phyloP scores from a whole-genome alignment of 176 grass and related monocot genomes.

The Alopecurus myosuroides region DNA sequence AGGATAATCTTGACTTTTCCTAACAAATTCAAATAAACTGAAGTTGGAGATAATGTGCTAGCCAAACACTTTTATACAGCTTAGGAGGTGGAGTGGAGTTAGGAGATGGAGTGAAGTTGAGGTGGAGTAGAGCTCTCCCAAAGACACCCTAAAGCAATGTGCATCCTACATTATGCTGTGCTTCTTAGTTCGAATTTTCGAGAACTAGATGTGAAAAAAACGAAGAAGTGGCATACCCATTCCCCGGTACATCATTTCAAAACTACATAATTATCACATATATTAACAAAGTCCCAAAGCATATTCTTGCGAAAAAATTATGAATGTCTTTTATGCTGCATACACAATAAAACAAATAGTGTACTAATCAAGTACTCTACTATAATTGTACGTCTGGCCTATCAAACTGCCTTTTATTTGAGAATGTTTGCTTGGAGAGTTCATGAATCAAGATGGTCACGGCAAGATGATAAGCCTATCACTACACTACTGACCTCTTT shows the following conservation, averaged over 20 bases:
- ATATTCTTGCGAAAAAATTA: background rate
- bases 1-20: no score
- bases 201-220: background rate
- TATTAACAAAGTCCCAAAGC: background rate
- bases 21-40: no score
- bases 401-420: constrained; percentile 5
- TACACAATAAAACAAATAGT: background rate
- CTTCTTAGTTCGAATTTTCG: background rate
- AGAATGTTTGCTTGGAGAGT: constrained; percentile 1
- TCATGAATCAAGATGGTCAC: background rate
- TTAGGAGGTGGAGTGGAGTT: no score
- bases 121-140: no score
- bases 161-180: background rate
- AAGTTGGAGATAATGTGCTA: no score
- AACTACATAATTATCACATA: background rate
- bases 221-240: background rate
- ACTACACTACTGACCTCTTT: background rate
- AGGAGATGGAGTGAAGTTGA: no score
- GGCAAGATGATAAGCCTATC: background rate
- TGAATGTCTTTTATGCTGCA: background rate
- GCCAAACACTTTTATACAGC: no score
- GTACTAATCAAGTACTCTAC: background rate
- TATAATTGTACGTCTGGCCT: background rate
- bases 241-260: background rate
- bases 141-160: background rate